Percentiles rank a stretch among this genome's conserved stretches.
phyloP scores from a whole-genome alignment of 2,329 filamentous ascomycete genomes.

The Xylaria polymorpha region DNA sequence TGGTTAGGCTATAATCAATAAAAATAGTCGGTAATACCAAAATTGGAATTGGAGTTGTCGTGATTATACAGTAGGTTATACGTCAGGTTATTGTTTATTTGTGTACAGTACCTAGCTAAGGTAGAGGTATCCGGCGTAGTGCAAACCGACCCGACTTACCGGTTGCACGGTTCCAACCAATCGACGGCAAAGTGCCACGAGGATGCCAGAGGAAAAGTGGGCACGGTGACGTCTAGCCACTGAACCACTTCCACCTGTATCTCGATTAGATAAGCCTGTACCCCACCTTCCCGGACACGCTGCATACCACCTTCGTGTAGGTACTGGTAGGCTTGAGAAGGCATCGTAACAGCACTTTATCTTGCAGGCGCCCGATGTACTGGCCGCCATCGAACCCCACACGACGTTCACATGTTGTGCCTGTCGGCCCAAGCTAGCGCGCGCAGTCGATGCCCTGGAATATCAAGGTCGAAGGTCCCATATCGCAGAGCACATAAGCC shows the following conservation, averaged over 20 bases:
- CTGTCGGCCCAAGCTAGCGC: slow-evolving; percentile 14
- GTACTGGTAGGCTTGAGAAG: too few relatives aligned
- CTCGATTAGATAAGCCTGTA: neutral
- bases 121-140: neutral
- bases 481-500: neutral
- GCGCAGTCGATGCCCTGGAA: slow-evolving; percentile 1
- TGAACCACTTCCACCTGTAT: neutral
- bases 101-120: too few relatives aligned
- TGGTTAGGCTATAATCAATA: neutral
- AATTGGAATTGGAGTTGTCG: neutral
- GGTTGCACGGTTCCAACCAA: neutral
- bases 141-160: too few relatives aligned
- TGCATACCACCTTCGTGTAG: neutral
- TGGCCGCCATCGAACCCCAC: slow-evolving; percentile 11
- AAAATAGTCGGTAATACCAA: neutral
- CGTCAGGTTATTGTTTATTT: neutral
- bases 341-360: slow-evolving; percentile 3
- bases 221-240: slow-evolving; percentile 13
- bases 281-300: neutral
- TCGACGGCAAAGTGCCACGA: neutral
- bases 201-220: slow-evolving; percentile 8
- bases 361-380: slow-evolving; percentile 4
- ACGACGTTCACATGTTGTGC: slow-evolving; percentile 20
- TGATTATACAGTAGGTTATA: neutral
- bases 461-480: slow-evolving; percentile 2